A percentile compares a stretch with the other conserved stretches of the same genome.
These are phyloP conservation scores for Penicillium mononematosum DNA, from an alignment of 495 filamentous ascomycete species.

Conservation along the genomic window DNA sequence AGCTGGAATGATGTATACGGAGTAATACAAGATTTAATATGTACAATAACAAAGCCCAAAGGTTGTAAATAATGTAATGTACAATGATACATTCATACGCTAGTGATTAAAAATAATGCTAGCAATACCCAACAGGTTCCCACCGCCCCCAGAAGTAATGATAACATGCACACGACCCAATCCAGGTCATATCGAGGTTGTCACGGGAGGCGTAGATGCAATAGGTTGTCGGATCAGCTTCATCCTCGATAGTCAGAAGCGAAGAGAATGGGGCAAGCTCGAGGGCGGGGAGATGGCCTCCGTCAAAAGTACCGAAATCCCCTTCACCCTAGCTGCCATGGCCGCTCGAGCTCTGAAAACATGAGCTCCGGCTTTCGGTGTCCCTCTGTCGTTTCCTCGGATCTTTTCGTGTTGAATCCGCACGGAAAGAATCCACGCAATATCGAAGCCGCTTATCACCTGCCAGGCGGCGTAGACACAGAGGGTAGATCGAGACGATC, in stretches of 20 bases:
- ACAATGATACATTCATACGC: slow-evolving; percentile 32
- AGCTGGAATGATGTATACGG: neutral
- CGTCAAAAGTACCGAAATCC: neutral
- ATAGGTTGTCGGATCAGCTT: slow-evolving; percentile 9
- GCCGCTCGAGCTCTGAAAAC: neutral
- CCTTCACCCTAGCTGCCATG: slow-evolving; percentile 2
- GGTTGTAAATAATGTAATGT: slow-evolving; percentile 29
- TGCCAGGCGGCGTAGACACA: slow-evolving; percentile 23
- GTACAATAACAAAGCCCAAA: neutral
- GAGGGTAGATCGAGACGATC: slow-evolving; percentile 14
- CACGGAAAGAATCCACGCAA: neutral
- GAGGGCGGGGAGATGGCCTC: slow-evolving; percentile 5
- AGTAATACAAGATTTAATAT: neutral
- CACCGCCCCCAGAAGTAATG: slow-evolving; percentile 5
- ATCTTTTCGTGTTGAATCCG: neutral
- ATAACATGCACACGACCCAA: slow-evolving; percentile 10
- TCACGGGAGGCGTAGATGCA: neutral
- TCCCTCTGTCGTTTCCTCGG: slow-evolving; percentile 7
- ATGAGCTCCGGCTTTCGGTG: slow-evolving; percentile 2
- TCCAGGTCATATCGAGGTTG: neutral
- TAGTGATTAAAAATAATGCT: slow-evolving; percentile 33
- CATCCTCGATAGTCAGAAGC: slow-evolving; percentile 9
- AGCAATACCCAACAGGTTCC: slow-evolving; percentile 22
- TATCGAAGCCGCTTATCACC: slow-evolving; percentile 24
- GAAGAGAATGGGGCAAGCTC: slow-evolving; percentile 10